Evolutionary conservation across 108 stramenopile species (phyloP).

Genomic region (Mediolabrus comicus): DNA sequence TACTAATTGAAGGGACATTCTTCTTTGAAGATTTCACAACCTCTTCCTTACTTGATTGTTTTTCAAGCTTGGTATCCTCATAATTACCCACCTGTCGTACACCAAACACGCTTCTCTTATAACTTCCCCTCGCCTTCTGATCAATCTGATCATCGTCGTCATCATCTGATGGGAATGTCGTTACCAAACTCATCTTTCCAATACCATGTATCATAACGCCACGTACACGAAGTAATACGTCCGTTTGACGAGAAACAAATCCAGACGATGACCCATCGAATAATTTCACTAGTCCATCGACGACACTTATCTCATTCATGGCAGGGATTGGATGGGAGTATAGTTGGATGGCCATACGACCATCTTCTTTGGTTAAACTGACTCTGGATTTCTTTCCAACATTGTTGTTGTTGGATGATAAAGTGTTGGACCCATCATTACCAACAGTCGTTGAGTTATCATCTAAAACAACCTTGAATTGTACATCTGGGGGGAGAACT

Average conservation of each 20-base stretch:
- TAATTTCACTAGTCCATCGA: conserved; percentile 83
- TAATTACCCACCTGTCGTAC: neutral
- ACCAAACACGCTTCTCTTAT: conserved; percentile 23
- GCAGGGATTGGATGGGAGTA: conserved; percentile 72
- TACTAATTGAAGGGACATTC: neutral
- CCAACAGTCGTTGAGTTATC: conserved; percentile 16
- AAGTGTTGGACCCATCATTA: neutral
- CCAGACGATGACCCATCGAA: conserved; percentile 63
- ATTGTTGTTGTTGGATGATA: neutral
- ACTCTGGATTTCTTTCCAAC: conserved; percentile 6
- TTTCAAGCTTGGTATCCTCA: neutral
- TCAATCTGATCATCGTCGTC: too few relatives aligned
- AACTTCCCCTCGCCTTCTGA: neutral
- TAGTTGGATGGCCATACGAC: conserved; percentile 70
- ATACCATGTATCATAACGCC: conserved; percentile 74
- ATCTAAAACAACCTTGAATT: conserved; percentile 18
- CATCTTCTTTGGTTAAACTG: conserved; percentile 53
- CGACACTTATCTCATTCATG: conserved; percentile 74
- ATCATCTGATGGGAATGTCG: conserved; percentile 18
- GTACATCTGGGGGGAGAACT: conserved; percentile 48
- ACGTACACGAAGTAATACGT: conserved; percentile 60
- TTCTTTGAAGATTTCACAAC: neutral
- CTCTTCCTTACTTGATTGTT: too few relatives aligned
- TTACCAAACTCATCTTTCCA: conserved; percentile 72
- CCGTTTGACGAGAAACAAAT: conserved; percentile 63